Conservation (phyloP, 2,329 filamentous ascomycete genomes). For the Calonectria pseudoturangicola region DNA sequence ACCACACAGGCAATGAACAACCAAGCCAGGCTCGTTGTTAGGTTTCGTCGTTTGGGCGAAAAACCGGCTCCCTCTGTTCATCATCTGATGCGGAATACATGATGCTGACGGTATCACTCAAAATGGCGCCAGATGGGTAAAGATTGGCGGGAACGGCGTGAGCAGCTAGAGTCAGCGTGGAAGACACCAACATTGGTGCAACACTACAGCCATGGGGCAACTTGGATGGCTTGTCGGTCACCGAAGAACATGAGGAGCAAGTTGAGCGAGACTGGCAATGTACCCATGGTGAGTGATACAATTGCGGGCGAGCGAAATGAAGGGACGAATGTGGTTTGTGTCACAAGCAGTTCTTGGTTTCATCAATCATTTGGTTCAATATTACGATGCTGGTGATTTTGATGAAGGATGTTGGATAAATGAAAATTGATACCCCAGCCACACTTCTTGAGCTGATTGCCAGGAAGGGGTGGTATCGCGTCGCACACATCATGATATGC, state of each 20-base stretch:
- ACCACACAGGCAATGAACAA: background rate
- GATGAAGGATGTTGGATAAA: constrained; percentile 15
- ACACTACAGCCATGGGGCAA: constrained; percentile 1
- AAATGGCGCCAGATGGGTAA: background rate
- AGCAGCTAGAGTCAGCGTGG: constrained; percentile 4
- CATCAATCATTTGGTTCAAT: constrained; percentile 12
- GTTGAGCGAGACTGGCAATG: constrained; percentile 5
- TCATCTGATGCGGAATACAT: background rate
- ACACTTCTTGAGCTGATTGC: constrained; percentile 30
- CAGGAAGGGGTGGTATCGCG: constrained; percentile 25
- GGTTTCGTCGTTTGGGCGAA: background rate
- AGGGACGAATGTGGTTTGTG: constrained; percentile 15
- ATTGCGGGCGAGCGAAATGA: constrained; percentile 16
- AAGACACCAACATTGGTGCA: background rate
- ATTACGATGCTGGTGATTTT: constrained; percentile 23
- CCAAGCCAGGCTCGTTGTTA: background rate
- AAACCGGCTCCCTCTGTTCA: constrained; percentile 6
- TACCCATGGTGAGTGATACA: constrained; percentile 25
- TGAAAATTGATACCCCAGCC: constrained; percentile 34
- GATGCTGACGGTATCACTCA: constrained; percentile 16
- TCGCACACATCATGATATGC: constrained; percentile 11
- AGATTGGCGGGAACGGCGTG: constrained; percentile 22
- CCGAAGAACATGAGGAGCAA: background rate
- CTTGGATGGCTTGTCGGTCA: constrained; percentile 22
- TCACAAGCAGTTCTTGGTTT: constrained; percentile 29